phyloP scores from a whole-genome alignment of 2,329 filamentous ascomycete species.

The Lachnellula occidentalis region DNA sequence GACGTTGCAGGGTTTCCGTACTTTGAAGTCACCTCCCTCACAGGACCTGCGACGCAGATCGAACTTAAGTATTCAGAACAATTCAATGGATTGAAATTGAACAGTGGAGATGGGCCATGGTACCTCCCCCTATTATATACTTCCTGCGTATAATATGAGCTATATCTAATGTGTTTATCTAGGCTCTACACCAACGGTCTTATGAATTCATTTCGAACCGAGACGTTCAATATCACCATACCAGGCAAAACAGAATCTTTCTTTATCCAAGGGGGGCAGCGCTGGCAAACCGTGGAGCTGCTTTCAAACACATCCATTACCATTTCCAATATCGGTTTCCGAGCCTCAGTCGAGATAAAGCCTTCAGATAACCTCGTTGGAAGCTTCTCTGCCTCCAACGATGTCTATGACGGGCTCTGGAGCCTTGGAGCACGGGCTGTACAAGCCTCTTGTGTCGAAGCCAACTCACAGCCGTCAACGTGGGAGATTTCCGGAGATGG shows the following conservation, averaged over 20 bases:
- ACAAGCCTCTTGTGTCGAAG: slow-evolving; percentile 34
- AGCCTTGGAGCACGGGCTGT: slow-evolving; percentile 34
- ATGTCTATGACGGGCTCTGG: slow-evolving; percentile 33
- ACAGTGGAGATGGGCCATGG: slow-evolving; percentile 32
- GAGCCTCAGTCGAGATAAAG: slow-evolving; percentile 25
- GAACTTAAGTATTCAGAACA: slow-evolving; percentile 35
- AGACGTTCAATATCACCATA: slow-evolving; percentile 35
- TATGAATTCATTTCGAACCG: slow-evolving; percentile 33
- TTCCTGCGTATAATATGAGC: too few relatives aligned
- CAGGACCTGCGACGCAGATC: slow-evolving; percentile 26
- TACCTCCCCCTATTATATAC: slow-evolving; percentile 12
- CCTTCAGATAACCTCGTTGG: slow-evolving; percentile 27
- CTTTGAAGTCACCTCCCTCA: slow-evolving; percentile 28
- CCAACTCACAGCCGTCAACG: slow-evolving; percentile 32
- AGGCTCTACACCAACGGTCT: slow-evolving; percentile 16
- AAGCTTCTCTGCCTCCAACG: slow-evolving; percentile 29
- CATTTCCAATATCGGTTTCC: slow-evolving; percentile 31
- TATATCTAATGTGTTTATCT: too few relatives aligned
- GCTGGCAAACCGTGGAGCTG: slow-evolving; percentile 36
- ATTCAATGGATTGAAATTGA: slow-evolving; percentile 26
- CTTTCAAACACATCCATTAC: slow-evolving; percentile 32
- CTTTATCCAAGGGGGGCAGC: slow-evolving; percentile 37
- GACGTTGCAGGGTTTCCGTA: slow-evolving; percentile 33
- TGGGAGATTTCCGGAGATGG: slow-evolving; percentile 34
- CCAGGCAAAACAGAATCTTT: slow-evolving; percentile 29